These are phyloP conservation scores for Hura crepitans DNA, from an alignment of 441 rosid species.

Conservation along the genomic window DNA sequence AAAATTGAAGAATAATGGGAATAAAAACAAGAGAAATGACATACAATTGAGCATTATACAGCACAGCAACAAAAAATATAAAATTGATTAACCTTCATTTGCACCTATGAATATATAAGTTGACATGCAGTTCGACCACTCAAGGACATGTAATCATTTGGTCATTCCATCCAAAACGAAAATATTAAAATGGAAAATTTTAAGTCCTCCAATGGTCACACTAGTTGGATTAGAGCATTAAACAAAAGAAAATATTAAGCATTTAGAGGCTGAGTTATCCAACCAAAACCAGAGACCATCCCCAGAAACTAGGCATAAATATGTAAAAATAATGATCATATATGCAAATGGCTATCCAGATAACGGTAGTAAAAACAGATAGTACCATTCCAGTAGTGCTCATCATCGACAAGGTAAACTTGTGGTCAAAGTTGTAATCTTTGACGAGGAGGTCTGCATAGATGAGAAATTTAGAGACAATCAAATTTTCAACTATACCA, in stretches of 20 bases:
- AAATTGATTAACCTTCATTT: background rate
- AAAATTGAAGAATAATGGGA: background rate
- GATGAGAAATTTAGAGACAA: slow-evolving; percentile 15
- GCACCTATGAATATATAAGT: background rate
- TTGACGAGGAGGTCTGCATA: slow-evolving; percentile 65
- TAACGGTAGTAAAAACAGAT: slow-evolving; percentile 10
- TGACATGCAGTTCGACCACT: background rate
- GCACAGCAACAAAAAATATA: background rate
- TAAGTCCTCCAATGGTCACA: background rate
- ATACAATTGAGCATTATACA: background rate
- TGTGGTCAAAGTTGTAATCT: slow-evolving; percentile 71
- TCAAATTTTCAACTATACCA: slow-evolving; percentile 2
- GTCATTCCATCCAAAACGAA: background rate
- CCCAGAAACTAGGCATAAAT: background rate
- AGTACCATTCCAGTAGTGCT: slow-evolving; percentile 60
- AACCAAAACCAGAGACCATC: background rate
- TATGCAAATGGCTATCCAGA: background rate
- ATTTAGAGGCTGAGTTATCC: background rate
- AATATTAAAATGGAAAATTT: background rate
- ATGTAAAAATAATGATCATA: background rate
- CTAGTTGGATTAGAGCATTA: background rate
- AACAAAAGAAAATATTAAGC: background rate
- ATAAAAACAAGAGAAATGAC: background rate
- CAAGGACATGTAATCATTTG: background rate
- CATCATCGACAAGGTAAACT: slow-evolving; percentile 57